phyloP scores from a whole-genome alignment of 2,329 filamentous ascomycete genomes.

The Zalaria sp. region DNA sequence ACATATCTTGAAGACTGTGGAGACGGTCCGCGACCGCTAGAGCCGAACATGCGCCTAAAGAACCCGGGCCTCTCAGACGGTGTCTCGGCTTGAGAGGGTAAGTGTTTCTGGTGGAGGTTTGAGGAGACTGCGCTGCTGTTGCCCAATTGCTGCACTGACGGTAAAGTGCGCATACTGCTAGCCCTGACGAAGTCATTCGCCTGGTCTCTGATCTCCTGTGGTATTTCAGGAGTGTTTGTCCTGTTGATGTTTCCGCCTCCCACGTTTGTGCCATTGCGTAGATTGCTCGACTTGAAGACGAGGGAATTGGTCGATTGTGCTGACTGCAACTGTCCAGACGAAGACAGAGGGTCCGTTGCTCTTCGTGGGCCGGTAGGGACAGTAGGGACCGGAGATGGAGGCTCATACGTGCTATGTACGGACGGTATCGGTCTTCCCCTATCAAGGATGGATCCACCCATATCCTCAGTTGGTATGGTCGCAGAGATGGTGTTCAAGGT shows the following conservation, averaged over 20 bases:
- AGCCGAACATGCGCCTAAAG: slow-evolving; percentile 80
- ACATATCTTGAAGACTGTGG: slow-evolving; percentile 2
- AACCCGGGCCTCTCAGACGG: slow-evolving; percentile 62
- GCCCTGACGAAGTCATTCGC: slow-evolving; percentile 35
- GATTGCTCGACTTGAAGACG: neutral
- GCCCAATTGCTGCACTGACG: slow-evolving; percentile 21
- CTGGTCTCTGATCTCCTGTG: slow-evolving; percentile 28
- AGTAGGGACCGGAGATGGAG: slow-evolving; percentile 57
- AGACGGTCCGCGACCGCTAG: neutral
- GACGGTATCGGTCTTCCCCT: slow-evolving; percentile 28
- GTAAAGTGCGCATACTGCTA: slow-evolving; percentile 25
- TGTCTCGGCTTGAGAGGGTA: slow-evolving; percentile 7
- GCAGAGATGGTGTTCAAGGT: slow-evolving; percentile 1
- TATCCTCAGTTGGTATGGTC: neutral
- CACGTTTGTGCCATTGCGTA: neutral
- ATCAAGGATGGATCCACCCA: slow-evolving; percentile 23
- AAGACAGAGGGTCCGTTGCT: neutral
- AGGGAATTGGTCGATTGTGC: neutral
- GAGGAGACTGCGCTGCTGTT: slow-evolving; percentile 36
- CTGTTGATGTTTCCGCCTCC: neutral
- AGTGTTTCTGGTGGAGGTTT: slow-evolving; percentile 21
- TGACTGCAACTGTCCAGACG: neutral
- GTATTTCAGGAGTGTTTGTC: slow-evolving; percentile 14
- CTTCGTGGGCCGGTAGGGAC: slow-evolving; percentile 64
- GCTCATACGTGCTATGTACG: slow-evolving; percentile 25